Evolutionary conservation across 164 flowering plant genomes (phyloP).

Genomic region (Stephania yunnanensis): DNA sequence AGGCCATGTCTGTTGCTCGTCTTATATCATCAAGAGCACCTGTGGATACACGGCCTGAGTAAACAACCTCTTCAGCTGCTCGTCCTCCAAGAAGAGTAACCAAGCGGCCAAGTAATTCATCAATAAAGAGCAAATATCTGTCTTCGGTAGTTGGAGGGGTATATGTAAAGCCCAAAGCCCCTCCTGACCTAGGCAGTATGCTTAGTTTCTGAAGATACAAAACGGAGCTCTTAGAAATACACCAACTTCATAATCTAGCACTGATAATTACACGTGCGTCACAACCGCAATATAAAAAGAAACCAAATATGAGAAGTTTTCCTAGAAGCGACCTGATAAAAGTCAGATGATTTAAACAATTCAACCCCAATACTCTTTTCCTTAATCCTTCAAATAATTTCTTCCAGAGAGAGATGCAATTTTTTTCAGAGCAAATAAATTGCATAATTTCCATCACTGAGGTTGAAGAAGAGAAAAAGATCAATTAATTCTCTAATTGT

Average conservation of each 20-base stretch:
- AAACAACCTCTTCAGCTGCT: conserved; percentile 94
- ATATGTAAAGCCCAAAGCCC: conserved; percentile 94
- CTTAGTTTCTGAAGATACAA: conserved; percentile 69
- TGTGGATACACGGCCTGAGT: conserved; percentile 93
- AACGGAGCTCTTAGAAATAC: conserved; percentile 3
- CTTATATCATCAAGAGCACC: conserved; percentile 98
- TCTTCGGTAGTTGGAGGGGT: conserved; percentile 87
- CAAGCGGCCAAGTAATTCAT: conserved; percentile 94
- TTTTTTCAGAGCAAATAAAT: background rate
- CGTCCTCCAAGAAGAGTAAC: conserved; percentile 99
- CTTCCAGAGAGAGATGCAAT: background rate
- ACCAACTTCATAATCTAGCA: background rate
- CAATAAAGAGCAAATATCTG: conserved; percentile 90
- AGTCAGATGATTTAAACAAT: background rate
- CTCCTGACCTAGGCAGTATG: conserved; percentile 97
- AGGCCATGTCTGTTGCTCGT: conserved; percentile 97
- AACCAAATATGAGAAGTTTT: background rate
- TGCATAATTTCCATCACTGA: background rate
- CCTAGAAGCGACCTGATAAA: background rate
- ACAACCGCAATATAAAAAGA: background rate
- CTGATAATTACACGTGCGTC: background rate
- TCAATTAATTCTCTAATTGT: background rate
- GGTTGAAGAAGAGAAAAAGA: background rate
- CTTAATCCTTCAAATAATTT: background rate
- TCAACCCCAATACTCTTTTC: background rate